Percentiles rank a stretch among this genome's conserved stretches.
Conservation (phyloP, 2,329 filamentous ascomycete species). For the Xylaria digitata region DNA sequence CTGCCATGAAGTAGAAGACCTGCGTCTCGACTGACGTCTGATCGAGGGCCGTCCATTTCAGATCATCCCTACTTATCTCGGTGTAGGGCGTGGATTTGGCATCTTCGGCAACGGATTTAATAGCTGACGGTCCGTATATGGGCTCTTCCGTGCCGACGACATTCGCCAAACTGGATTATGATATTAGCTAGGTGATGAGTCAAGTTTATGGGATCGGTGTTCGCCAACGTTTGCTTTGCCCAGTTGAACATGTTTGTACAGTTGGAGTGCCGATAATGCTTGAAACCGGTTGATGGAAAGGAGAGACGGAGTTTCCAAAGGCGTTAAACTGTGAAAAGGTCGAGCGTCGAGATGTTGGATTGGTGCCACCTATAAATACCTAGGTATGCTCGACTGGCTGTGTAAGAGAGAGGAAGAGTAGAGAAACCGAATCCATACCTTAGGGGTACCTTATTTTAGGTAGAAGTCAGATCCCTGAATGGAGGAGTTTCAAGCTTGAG, state of each 20-base stretch:
- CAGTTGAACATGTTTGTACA: constrained; percentile 84
- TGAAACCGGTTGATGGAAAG: not conserved
- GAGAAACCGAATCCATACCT: constrained; percentile 15
- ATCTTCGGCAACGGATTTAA: constrained; percentile 86
- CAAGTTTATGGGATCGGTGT: constrained; percentile 37
- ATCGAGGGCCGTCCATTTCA: constrained; percentile 85
- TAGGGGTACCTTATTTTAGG: not conserved
- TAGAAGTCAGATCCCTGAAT: constrained; percentile 16
- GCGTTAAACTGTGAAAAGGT: constrained; percentile 2
- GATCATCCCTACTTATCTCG: constrained; percentile 78
- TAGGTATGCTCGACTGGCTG: constrained; percentile 10
- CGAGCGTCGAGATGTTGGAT: constrained; percentile 6
- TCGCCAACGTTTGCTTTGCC: constrained; percentile 86
- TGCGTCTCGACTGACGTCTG: constrained; percentile 94
- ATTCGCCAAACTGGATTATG: constrained; percentile 68
- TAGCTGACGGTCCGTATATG: constrained; percentile 89
- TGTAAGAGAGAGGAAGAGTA: constrained; percentile 31
- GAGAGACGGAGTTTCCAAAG: not conserved
- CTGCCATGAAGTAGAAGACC: constrained; percentile 88
- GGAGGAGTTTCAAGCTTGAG: constrained; percentile 18
- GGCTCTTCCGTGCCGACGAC: constrained; percentile 97
- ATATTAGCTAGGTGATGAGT: constrained; percentile 43
- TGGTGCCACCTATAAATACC: constrained; percentile 10
- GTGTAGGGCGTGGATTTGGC: constrained; percentile 82
- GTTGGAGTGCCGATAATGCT: constrained; percentile 1